Evolutionary conservation across 805 yeast species (phyloP), one percentile per base, ranked within the genome.

Genomic region (Tetrapisispora iriomotensis): DNA sequence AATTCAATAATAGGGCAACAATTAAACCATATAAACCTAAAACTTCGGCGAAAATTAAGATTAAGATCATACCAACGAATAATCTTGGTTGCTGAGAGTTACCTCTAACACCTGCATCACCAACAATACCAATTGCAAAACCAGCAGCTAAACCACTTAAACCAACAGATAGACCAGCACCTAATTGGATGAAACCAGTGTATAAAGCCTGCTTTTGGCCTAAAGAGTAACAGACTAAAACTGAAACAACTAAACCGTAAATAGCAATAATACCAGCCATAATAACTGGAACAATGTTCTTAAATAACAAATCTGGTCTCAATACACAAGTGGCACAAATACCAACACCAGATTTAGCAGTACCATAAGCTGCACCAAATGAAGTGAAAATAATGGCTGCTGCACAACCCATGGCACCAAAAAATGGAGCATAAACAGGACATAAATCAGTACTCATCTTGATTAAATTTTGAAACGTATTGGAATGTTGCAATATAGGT

Each of bases 191-290:
- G 74, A 90, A 90, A 51, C 97, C 97, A 45, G 96, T 86, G 73
- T 84, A 90, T 50, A 90, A 72, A 42, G 97, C 94, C 69, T 88
- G 95, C 55, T 76, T 72, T 68, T 88, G 96, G 58, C 77, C 78
- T 58, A 90, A 75, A 38, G 90, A 79, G 56, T 84, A 92, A 40
- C 96, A 82, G 48, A 90, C 90, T 62, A 90, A 76, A 48, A 90
- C 98, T 20, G 96, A 83, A 44, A 90, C 96, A 48, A 90, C 97
- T 61, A 90, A 72, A 43, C 98, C 98, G 65, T 90, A 90, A 70
- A 90, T 88, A 70, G 97, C 96, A 70, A 90, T 87, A 62, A 90
- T 90, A 90, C 98, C 98, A 49, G 97, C 96, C 96, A 90, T 90
- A 70, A 90, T 79, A 54, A 92, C 96, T 49, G 98, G 98, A 46